These are phyloP conservation scores for Buddleja alternifolia DNA, from an alignment of 257 asterid species.

Conservation along the genomic window DNA sequence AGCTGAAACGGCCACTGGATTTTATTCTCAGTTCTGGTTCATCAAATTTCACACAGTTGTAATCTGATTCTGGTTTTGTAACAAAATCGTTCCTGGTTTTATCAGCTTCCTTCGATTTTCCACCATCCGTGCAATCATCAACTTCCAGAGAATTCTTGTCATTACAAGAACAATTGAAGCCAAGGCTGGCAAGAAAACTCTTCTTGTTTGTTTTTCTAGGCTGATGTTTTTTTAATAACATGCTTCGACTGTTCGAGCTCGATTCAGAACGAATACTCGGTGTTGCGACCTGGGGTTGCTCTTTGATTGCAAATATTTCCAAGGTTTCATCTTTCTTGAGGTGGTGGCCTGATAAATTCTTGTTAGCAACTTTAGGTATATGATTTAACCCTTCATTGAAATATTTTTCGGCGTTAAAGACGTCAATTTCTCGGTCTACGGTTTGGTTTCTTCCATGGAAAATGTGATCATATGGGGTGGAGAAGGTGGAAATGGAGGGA, in stretches of 20 bases:
- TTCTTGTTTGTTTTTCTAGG: constrained; percentile 37
- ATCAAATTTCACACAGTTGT: constrained; percentile 8
- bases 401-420: constrained; percentile 76
- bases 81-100: neutral
- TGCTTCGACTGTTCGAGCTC: constrained; percentile 58
- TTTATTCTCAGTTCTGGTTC: constrained; percentile 17
- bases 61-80: constrained; percentile 10
- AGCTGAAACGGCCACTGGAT: constrained; percentile 29
- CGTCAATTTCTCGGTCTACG: constrained; percentile 70
- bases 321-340: constrained; percentile 40
- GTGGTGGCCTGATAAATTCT: constrained; percentile 20
- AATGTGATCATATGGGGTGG: constrained; percentile 36
- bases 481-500: constrained; percentile 27
- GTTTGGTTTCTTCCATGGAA: constrained; percentile 34
- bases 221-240: constrained; percentile 44
- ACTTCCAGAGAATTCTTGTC: constrained; percentile 56
- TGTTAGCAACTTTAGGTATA: constrained; percentile 25
- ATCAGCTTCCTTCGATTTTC: constrained; percentile 25
- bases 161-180: constrained; percentile 65
- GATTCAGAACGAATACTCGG: constrained; percentile 61
- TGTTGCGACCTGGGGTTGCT: constrained; percentile 32
- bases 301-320: constrained; percentile 32
- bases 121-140: constrained; percentile 21
- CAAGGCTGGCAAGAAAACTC: constrained; percentile 58
- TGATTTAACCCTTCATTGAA: constrained; percentile 54